Conservation (phyloP, 192 early-diverging fungal species). For the Backusella sp. region DNA sequence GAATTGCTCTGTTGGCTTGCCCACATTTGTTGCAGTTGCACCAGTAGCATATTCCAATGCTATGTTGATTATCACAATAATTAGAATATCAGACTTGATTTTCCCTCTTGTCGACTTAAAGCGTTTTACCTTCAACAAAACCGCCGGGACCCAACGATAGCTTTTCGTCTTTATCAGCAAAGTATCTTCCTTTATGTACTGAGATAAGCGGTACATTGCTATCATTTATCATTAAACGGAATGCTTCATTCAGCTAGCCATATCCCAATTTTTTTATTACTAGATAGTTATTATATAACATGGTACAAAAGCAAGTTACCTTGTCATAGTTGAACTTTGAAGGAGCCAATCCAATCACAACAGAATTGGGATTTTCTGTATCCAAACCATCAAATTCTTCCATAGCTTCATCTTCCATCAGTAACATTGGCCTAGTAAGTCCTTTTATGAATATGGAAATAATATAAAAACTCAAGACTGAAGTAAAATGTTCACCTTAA, state of each 20-base stretch:
- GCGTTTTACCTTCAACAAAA: constrained; percentile 61
- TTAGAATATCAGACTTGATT: neutral
- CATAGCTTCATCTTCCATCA: constrained; percentile 71
- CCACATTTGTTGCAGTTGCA: constrained; percentile 65
- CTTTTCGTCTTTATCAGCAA: constrained; percentile 55
- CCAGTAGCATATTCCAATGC: constrained; percentile 81
- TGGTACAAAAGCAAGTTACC: constrained; percentile 30
- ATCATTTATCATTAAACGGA: constrained; percentile 57
- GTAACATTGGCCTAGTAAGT: constrained; percentile 65
- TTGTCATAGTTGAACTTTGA: constrained; percentile 64
- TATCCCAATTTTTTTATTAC: constrained; percentile 7
- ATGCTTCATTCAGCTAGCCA: constrained; percentile 73
- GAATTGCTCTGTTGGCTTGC: constrained; percentile 78
- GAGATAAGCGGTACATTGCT: constrained; percentile 66
- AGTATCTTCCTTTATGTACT: constrained; percentile 84
- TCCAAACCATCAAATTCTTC: constrained; percentile 68
- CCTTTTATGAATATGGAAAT: neutral
- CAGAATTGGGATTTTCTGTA: constrained; percentile 61
- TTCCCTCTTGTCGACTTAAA: neutral
- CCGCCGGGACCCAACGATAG: constrained; percentile 86
- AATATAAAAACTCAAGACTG: neutral
- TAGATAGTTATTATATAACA: neutral
- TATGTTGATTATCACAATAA: neutral
- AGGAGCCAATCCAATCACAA: constrained; percentile 84
- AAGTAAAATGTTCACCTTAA: constrained; percentile 33